Conservation (phyloP, 768 basidiomycete genomes). For the Leccinellum albellum region DNA sequence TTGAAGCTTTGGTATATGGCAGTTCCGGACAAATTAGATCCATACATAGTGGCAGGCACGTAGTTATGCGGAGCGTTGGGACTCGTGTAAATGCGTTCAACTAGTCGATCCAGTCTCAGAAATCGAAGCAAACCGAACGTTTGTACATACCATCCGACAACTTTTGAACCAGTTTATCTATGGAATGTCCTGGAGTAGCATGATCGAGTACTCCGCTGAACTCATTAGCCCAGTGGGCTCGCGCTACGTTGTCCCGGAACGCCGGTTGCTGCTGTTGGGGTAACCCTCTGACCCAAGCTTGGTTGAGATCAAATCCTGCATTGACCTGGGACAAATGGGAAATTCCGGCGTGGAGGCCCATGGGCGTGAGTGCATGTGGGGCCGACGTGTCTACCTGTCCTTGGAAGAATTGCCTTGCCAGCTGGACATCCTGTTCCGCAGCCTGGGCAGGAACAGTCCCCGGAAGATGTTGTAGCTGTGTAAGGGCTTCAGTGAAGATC, state of each 20-base stretch:
- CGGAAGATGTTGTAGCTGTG: conserved; percentile 74
- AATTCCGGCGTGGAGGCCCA: conserved; percentile 32
- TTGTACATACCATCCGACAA: conserved; percentile 22
- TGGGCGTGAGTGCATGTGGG: conserved; percentile 31
- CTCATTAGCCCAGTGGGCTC: conserved; percentile 55
- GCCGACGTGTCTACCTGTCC: conserved; percentile 32
- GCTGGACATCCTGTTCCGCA: conserved; percentile 63
- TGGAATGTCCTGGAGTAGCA: conserved; percentile 21
- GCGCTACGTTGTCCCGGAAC: conserved; percentile 33
- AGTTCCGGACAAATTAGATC: conserved; percentile 31
- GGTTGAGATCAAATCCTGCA: conserved; percentile 38
- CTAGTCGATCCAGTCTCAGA: conserved; percentile 16
- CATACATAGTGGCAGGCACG: conserved; percentile 32
- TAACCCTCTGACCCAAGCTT: conserved; percentile 53
- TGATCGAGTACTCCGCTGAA: conserved; percentile 37
- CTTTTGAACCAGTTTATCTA: conserved; percentile 31
- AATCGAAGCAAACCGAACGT: background rate
- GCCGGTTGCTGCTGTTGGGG: conserved; percentile 39
- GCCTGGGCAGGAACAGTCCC: conserved; percentile 46
- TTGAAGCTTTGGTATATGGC: conserved; percentile 33
- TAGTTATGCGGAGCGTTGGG: conserved; percentile 34
- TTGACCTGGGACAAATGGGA: conserved; percentile 18
- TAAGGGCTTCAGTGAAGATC: background rate
- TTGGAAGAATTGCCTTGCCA: conserved; percentile 81
- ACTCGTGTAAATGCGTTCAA: conserved; percentile 39